Conservation (phyloP, 2,329 filamentous ascomycete genomes). For the Pleomassaria siparia region DNA sequence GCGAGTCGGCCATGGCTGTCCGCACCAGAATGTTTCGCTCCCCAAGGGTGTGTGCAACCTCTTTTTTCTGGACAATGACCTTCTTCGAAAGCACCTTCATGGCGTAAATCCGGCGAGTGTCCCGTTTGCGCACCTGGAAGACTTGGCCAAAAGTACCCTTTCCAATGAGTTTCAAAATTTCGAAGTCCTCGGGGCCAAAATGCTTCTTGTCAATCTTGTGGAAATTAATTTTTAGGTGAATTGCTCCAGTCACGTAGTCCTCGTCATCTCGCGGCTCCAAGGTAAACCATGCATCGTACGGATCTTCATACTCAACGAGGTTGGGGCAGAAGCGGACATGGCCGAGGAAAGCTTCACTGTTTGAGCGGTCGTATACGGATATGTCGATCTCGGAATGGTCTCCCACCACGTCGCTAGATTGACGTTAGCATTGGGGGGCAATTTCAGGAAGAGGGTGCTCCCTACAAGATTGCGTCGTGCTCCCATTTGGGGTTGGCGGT, state of each 20-base stretch:
- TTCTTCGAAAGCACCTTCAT: slow-evolving; percentile 99
- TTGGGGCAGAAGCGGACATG: slow-evolving; percentile 81
- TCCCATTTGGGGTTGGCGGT: slow-evolving; percentile 92
- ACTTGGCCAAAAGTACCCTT: slow-evolving; percentile 99
- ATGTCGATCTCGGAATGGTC: slow-evolving; percentile 88
- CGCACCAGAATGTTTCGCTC: slow-evolving; percentile 96
- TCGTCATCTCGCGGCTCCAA: slow-evolving; percentile 79
- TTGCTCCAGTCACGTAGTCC: slow-evolving; percentile 77
- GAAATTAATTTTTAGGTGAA: slow-evolving; percentile 83
- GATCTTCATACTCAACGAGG: slow-evolving; percentile 67
- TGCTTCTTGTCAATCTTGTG: slow-evolving; percentile 82
- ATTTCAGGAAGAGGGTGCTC: slow-evolving; percentile 19
- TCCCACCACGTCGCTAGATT: slow-evolving; percentile 81
- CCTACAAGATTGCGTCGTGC: slow-evolving; percentile 92
- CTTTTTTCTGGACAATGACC: slow-evolving; percentile 99
- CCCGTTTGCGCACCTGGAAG: slow-evolving; percentile 96
- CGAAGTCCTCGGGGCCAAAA: slow-evolving; percentile 92
- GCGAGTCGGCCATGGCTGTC: slow-evolving; percentile 92
- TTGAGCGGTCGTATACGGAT: slow-evolving; percentile 85
- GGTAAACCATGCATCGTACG: slow-evolving; percentile 81
- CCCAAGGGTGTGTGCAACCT: slow-evolving; percentile 94
- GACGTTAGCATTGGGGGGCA: slow-evolving; percentile 20
- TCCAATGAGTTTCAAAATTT: slow-evolving; percentile 92
- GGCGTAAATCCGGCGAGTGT: slow-evolving; percentile 92
- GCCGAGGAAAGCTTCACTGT: slow-evolving; percentile 87